phyloP scores from a whole-genome alignment of 1,139 yeast species.

The Magnusiomyces suaveolens region DNA sequence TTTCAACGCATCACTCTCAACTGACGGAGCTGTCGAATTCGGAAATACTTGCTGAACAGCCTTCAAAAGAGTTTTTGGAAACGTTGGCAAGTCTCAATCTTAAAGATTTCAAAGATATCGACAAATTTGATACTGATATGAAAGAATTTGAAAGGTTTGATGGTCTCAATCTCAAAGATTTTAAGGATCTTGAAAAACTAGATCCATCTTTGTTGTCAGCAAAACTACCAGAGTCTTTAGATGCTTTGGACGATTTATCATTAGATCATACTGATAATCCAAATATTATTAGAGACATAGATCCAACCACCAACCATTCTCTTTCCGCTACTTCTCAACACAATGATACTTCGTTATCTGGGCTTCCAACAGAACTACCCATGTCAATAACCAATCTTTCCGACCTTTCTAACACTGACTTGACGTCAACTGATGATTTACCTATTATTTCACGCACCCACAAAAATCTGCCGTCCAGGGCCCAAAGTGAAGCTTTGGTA shows the following conservation, averaged over 20 bases:
- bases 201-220: background rate
- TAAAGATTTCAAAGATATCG: background rate
- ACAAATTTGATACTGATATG: background rate
- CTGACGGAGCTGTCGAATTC: background rate
- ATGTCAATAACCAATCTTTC: background rate
- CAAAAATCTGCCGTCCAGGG: constrained; percentile 1
- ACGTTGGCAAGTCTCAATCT: background rate
- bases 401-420: background rate
- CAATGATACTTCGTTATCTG: background rate
- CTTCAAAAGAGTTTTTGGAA: background rate
- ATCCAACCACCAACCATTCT: background rate
- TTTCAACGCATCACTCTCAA: background rate
- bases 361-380: background rate
- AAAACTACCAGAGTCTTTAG: background rate
- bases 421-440: background rate
- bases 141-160: background rate
- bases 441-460: background rate
- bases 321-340: background rate
- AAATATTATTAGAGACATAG: background rate
- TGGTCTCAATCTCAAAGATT: background rate
- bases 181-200: background rate
- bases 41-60: background rate
- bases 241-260: background rate
- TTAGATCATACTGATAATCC: background rate
- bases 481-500: constrained; percentile 9